Conservation (phyloP, 345 rosid species). For the Anastatica hierochuntica region DNA sequence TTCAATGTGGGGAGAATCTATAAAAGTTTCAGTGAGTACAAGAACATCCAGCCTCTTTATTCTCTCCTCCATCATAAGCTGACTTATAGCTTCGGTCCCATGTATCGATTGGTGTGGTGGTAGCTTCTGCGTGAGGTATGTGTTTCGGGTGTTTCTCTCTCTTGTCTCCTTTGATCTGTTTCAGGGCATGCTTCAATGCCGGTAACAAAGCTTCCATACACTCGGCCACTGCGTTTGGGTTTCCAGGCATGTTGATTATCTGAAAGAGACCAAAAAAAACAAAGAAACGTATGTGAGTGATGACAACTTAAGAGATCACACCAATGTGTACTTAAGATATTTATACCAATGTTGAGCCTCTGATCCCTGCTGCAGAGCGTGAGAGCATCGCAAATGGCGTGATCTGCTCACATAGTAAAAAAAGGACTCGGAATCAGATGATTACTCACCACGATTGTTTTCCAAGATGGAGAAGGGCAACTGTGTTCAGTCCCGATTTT, state of each 20-base stretch:
- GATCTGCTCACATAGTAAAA: slow-evolving; percentile 40
- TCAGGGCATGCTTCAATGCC: slow-evolving; percentile 74
- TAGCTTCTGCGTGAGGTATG: slow-evolving; percentile 64
- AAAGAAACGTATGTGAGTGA: not conserved
- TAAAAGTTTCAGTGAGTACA: slow-evolving; percentile 41
- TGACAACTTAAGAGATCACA: not conserved
- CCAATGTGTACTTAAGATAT: not conserved
- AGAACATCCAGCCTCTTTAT: slow-evolving; percentile 32
- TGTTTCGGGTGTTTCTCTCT: slow-evolving; percentile 88
- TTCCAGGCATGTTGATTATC: slow-evolving; percentile 98
- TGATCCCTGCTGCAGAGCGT: slow-evolving; percentile 85
- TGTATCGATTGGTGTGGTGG: slow-evolving; percentile 37
- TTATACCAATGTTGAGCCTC: slow-evolving; percentile 89
- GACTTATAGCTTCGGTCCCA: slow-evolving; percentile 65
- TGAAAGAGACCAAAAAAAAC: slow-evolving; percentile 9
- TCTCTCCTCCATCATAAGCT: slow-evolving; percentile 28
- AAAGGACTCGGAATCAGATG: not conserved
- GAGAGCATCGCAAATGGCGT: slow-evolving; percentile 97
- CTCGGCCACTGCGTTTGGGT: slow-evolving; percentile 89
- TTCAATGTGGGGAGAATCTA: not conserved
- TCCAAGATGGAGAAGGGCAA: not conserved
- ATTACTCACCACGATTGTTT: not conserved
- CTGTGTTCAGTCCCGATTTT: not conserved
- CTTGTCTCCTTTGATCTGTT: slow-evolving; percentile 90
- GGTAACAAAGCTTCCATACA: slow-evolving; percentile 92